A percentile compares a stretch with the other conserved stretches of the same genome.
Conservation (phyloP, 176 grass and related monocot species). For the Hsuehochloa calcarea region DNA sequence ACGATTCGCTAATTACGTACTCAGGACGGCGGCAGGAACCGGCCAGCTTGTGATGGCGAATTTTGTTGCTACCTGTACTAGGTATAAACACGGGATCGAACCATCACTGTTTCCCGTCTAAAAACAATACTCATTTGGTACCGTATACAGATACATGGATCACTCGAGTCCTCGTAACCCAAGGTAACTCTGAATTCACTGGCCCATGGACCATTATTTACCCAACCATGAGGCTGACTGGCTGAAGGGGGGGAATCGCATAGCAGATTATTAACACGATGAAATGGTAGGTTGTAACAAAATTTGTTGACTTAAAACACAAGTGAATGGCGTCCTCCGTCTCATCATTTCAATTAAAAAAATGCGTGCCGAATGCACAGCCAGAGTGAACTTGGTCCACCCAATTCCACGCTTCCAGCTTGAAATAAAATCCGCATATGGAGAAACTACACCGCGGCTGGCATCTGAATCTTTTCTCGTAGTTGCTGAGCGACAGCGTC, state of each 20-base stretch:
- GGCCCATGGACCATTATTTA: background rate
- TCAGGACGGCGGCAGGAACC: no score
- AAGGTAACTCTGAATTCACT: background rate
- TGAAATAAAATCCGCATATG: background rate
- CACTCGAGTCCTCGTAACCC: background rate
- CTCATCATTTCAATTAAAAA: slow-evolving; percentile 36
- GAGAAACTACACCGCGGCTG: slow-evolving; percentile 29
- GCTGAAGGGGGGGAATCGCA: background rate
- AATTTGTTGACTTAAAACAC: background rate
- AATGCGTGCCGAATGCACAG: background rate
- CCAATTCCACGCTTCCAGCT: slow-evolving; percentile 8
- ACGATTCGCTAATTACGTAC: no score
- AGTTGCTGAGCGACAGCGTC: slow-evolving; percentile 68
- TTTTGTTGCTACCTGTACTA: background rate
- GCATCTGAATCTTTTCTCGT: slow-evolving; percentile 48
- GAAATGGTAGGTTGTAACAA: background rate
- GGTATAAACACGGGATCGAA: background rate
- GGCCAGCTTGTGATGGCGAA: background rate
- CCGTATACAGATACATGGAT: background rate
- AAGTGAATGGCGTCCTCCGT: background rate
- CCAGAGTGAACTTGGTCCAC: background rate
- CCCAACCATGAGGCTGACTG: background rate
- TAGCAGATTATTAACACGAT: slow-evolving; percentile 11
- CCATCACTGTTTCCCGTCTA: background rate
- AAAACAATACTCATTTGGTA: background rate